phyloP scores from a whole-genome alignment of 768 basidiomycete genomes.

The Psilocybe sp. region DNA sequence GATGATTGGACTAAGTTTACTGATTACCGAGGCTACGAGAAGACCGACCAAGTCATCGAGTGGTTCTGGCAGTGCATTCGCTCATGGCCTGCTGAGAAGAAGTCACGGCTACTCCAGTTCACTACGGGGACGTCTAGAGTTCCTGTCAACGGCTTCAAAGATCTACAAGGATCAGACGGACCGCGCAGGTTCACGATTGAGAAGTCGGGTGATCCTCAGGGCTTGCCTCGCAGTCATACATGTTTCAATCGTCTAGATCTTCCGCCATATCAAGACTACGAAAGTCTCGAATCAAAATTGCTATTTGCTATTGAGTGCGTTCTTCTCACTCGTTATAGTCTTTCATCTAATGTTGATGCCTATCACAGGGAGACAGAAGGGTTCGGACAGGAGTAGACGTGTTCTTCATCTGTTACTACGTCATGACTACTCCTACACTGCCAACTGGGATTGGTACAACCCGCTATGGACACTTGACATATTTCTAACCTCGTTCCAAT shows the following conservation, averaged over 20 bases:
- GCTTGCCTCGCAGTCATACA: constrained; percentile 87
- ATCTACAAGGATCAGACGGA: constrained; percentile 90
- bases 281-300: constrained; percentile 82
- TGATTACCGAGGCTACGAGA: constrained; percentile 86
- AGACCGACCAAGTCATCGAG: constrained; percentile 84
- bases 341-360: constrained; percentile 2
- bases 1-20: constrained; percentile 95
- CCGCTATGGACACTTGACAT: no score
- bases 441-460: not conserved
- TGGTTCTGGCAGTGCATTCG: constrained; percentile 97
- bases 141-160: constrained; percentile 93
- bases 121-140: constrained; percentile 84
- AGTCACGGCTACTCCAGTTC: constrained; percentile 84
- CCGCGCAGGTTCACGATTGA: constrained; percentile 93
- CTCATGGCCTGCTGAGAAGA: constrained; percentile 87
- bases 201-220: constrained; percentile 87
- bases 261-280: constrained; percentile 86
- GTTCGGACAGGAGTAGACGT: constrained; percentile 58
- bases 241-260: constrained; percentile 91
- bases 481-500: no score
- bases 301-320: constrained; percentile 81
- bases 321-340: constrained; percentile 2
- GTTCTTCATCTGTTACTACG: not conserved
- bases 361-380: constrained; percentile 69
- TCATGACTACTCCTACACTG: constrained; percentile 1